Evolutionary conservation across 2,329 filamentous ascomycete species (phyloP).

Genomic region (Karstenula rhodostoma): DNA sequence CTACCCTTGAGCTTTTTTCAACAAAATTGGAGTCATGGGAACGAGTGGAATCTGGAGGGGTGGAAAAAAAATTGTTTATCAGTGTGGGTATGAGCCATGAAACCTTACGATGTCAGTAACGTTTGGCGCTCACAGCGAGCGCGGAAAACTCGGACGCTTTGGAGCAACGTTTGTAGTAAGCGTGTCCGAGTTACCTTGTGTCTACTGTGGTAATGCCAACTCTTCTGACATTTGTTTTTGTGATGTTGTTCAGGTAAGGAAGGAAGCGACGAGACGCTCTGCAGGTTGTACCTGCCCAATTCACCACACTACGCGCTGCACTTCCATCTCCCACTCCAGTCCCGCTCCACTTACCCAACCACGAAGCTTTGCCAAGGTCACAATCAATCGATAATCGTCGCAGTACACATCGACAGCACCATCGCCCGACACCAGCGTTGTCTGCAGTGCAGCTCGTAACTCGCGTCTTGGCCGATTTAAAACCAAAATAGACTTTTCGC

Average conservation of each 20-base stretch:
- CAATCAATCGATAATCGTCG: background rate
- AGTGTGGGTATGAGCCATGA: background rate
- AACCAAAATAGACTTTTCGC: background rate
- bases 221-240: too few relatives aligned
- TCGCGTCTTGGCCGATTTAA: background rate
- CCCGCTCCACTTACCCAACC: background rate
- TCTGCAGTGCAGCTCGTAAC: background rate
- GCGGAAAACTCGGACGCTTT: too few relatives aligned
- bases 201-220: too few relatives aligned
- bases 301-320: too few relatives aligned
- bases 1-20: conserved; percentile 5
- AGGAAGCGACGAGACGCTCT: too few relatives aligned
- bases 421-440: background rate
- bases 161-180: too few relatives aligned
- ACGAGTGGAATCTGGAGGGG: background rate
- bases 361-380: too few relatives aligned
- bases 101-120: background rate
- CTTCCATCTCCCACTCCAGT: background rate
- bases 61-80: background rate
- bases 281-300: too few relatives aligned
- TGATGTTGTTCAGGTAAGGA: too few relatives aligned
- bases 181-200: too few relatives aligned
- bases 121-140: too few relatives aligned
- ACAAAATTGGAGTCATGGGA: background rate
- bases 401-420: background rate